phyloP scores from a whole-genome alignment of 1,139 yeast genomes.

The Lodderomyces margitis region DNA sequence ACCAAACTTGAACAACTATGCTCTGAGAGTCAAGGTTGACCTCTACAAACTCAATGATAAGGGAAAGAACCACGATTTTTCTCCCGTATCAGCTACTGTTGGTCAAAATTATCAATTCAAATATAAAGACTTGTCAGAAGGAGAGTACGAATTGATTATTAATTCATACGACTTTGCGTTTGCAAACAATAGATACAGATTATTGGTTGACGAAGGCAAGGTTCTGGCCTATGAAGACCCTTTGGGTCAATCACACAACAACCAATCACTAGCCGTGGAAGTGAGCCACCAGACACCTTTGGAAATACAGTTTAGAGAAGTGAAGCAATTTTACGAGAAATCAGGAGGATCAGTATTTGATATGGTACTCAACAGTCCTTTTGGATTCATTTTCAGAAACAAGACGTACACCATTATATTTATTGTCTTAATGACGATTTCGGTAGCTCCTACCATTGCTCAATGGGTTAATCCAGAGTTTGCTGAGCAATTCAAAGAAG shows the following conservation, averaged over 20 bases:
- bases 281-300: slow-evolving; percentile 23
- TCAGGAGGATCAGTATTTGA: slow-evolving; percentile 32
- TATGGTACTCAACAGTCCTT: slow-evolving; percentile 41
- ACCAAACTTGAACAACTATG: slow-evolving; percentile 38
- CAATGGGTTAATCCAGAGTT: slow-evolving; percentile 37
- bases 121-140: slow-evolving; percentile 25
- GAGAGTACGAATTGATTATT: slow-evolving; percentile 35
- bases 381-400: slow-evolving; percentile 43
- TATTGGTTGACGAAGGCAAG: slow-evolving; percentile 21
- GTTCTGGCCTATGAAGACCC: slow-evolving; percentile 25
- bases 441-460: slow-evolving; percentile 35
- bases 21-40: slow-evolving; percentile 33
- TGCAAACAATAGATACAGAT: slow-evolving; percentile 24
- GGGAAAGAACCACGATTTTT: slow-evolving; percentile 11
- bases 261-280: slow-evolving; percentile 19
- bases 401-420: slow-evolving; percentile 37
- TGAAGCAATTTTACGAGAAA: slow-evolving; percentile 36
- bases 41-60: slow-evolving; percentile 18
- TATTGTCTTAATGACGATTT: slow-evolving; percentile 26
- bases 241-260: slow-evolving; percentile 18
- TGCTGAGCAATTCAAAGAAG: slow-evolving; percentile 33
- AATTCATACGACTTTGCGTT: slow-evolving; percentile 40
- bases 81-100: slow-evolving; percentile 18
- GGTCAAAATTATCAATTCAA: slow-evolving; percentile 27
- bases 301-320: slow-evolving; percentile 20